A percentile compares a stretch with the other conserved stretches of the same genome.
Conservation (phyloP, 768 basidiomycete genomes). For the Neoboletus brunneissimus region DNA sequence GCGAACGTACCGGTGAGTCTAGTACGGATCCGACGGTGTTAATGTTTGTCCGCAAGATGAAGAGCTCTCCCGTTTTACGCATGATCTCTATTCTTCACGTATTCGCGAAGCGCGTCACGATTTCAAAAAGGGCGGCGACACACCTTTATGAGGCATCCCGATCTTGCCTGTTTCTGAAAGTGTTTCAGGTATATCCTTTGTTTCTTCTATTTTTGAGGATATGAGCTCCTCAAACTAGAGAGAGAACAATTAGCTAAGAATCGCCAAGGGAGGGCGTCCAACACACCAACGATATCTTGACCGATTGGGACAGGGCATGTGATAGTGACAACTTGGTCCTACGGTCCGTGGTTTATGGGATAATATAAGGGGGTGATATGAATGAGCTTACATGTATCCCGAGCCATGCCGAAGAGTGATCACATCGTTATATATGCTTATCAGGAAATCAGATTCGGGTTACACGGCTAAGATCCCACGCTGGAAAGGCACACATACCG, state of each 20-base stretch:
- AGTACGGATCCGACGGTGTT: constrained; percentile 96
- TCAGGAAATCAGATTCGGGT: constrained; percentile 33
- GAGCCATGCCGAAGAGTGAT: constrained; percentile 93
- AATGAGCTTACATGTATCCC: constrained; percentile 77
- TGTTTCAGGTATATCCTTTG: constrained; percentile 91
- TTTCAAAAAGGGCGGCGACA: constrained; percentile 6
- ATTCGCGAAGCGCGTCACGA: constrained; percentile 11
- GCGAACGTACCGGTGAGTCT: constrained; percentile 77
- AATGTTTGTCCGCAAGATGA: constrained; percentile 90
- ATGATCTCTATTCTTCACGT: constrained; percentile 69
- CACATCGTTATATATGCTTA: constrained; percentile 93
- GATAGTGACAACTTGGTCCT: constrained; percentile 97
- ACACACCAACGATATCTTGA: constrained; percentile 87
- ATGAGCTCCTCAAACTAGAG: constrained; percentile 87
- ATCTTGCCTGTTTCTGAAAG: constrained; percentile 95
- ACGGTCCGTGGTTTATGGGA: constrained; percentile 8
- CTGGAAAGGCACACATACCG: constrained; percentile 48
- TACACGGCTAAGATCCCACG: constrained; percentile 5
- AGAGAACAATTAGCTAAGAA: neutral
- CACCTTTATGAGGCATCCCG: constrained; percentile 81
- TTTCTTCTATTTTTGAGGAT: constrained; percentile 91
- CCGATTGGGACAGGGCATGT: constrained; percentile 93
- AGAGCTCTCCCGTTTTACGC: constrained; percentile 94
- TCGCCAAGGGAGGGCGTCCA: constrained; percentile 5
- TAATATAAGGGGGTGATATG: constrained; percentile 7